Evolutionary conservation across 805 yeast species (phyloP), one percentile per base, ranked within the genome.

Genomic region (Candida morakotiae): DNA sequence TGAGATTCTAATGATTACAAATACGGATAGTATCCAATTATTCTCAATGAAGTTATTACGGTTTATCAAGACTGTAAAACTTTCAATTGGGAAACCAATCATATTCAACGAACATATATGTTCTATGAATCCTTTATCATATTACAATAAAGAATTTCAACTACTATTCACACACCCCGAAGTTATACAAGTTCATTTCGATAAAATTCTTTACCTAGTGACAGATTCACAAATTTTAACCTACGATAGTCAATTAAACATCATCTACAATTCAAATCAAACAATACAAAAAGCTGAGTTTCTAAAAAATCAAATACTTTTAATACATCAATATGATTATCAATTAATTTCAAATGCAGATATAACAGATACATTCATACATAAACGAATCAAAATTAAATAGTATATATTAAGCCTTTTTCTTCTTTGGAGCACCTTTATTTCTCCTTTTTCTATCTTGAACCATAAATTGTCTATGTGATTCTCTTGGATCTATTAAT

Each of bases 371-470:
- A 58, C 64, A 2, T 58, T 58, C 29, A 27, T 21, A 9, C 42
- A 29, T 42, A 51, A 42, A 42, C 39, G 36, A 32, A 6, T 13
- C 10, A 25, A 33, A 27, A 22, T 26, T 28, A 17, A 37, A 28
- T 18, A n/a, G 34, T 41, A 27, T 31, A 38, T 39, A 9, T 28
- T 26, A 52, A 38, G 53, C 47, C 21, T 51, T 43, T 64, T 73
- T 77, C 71, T 85, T 85, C 69, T 81, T 77, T 50, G 93, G 94
- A 9, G 93, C 87, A 60, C 91, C 89, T 62, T 85, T 85, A 62
- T 87, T 89, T 77, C 93, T 83, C 74, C 83, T 81, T 70, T 80
- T 84, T 61, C 86, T 73, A 39, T 64, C 69, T 23, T 53, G 77
- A 16, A 78, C 79, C 77, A 79, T 79, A 41, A 67, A 73, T 43